Conservation (phyloP, 2,329 filamentous ascomycete genomes). For the Aphanoascus verrucosus region DNA sequence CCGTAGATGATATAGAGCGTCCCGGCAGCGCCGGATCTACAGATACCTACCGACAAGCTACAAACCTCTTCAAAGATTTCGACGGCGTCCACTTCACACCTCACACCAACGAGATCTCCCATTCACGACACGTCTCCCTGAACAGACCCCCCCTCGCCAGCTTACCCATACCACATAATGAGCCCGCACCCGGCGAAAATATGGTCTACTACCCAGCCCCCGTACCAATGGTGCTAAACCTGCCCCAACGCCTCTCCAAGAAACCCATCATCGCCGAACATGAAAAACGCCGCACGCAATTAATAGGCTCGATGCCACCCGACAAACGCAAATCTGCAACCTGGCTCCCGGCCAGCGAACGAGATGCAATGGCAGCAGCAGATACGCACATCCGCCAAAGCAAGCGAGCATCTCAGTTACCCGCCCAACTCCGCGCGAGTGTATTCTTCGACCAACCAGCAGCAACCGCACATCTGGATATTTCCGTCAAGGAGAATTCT, state of each 20-base stretch:
- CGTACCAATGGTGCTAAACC: conserved; percentile 83
- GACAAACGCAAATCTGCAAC: conserved; percentile 44
- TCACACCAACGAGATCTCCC: conserved; percentile 19
- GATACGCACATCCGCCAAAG: conserved; percentile 6
- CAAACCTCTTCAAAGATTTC: conserved; percentile 38
- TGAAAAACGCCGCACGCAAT: conserved; percentile 62
- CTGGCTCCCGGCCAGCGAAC: conserved; percentile 31
- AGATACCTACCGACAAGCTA: conserved; percentile 39
- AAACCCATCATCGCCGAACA: conserved; percentile 53
- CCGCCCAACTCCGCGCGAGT: conserved; percentile 79
- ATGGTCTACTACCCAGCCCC: conserved; percentile 96
- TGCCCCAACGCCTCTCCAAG: conserved; percentile 78
- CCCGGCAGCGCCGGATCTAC: conserved; percentile 34
- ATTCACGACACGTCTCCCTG: conserved; percentile 29
- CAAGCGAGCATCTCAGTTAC: conserved; percentile 44
- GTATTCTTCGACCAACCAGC: conserved; percentile 73
- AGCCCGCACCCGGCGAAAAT: conserved; percentile 51
- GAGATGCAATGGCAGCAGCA: too few species aligned
- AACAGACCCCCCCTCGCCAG: conserved; percentile 30
- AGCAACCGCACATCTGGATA: conserved; percentile 44
- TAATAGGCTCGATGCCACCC: conserved; percentile 53
- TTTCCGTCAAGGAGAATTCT: conserved; percentile 59
- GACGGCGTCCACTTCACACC: conserved; percentile 40
- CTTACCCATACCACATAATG: conserved; percentile 29
- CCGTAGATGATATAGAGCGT: conserved; percentile 19